These are phyloP conservation scores for Amauroascus verrucosus DNA, from an alignment of 2,329 filamentous ascomycete species.

Conservation along the genomic window DNA sequence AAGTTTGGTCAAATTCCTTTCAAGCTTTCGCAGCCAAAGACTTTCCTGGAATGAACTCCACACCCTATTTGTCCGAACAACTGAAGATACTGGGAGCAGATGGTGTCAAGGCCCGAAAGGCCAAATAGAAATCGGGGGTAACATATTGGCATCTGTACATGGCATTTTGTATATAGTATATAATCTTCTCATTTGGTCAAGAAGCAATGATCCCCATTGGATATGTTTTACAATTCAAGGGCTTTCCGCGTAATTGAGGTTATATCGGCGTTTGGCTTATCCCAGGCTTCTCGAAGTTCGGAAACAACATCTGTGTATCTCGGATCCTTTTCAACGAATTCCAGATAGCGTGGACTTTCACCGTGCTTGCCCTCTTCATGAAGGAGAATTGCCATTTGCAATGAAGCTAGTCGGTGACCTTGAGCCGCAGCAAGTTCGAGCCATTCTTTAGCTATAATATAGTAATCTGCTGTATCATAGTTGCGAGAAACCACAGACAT, in stretches of 20 bases:
- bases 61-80: slow-evolving; percentile 30
- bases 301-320: slow-evolving; percentile 42
- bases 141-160: not conserved
- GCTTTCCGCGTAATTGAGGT: not conserved
- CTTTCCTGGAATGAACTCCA: slow-evolving; percentile 36
- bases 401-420: not conserved
- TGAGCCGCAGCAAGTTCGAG: slow-evolving; percentile 22
- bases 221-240: not conserved
- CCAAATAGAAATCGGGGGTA: slow-evolving; percentile 15
- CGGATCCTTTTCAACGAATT: slow-evolving; percentile 13
- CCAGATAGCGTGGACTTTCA: slow-evolving; percentile 17
- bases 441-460: slow-evolving; percentile 27
- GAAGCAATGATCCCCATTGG: not conserved
- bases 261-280: slow-evolving; percentile 18
- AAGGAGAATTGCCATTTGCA: slow-evolving; percentile 21
- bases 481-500: not conserved
- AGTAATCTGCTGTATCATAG: not conserved
- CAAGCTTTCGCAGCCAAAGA: slow-evolving; percentile 36
- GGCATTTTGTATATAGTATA: not conserved
- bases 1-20: slow-evolving; percentile 34
- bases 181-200: not conserved
- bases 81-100: slow-evolving; percentile 34
- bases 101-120: slow-evolving; percentile 34
- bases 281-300: slow-evolving; percentile 55
- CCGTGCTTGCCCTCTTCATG: slow-evolving; percentile 21